Base-by-base conservation (phyloP, 495 filamentous ascomycete species). In the Penicillium bovifimosum region DNA sequence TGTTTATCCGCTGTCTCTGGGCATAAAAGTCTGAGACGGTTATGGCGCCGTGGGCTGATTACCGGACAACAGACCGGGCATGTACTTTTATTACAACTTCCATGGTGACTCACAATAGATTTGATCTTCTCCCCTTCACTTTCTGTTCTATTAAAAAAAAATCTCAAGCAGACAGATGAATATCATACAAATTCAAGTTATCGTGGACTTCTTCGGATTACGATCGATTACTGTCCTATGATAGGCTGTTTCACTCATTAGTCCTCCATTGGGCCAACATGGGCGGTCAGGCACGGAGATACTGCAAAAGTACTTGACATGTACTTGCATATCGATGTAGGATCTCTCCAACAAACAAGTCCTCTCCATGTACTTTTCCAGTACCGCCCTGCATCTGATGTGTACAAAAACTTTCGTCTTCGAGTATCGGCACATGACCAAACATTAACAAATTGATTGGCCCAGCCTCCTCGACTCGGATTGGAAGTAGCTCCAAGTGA, bases 31-130 rank as follows among this genome's bases (percentile, higher is more conserved):
- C 55, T 58, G 50, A 56, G 54, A 54, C 54, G 45, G 58, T 58
- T 59, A 24, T 59, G 52, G 54, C 47, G 62, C 59, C 62, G 61
- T 61, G 60, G 57, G 59, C 60, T 54, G 60, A 59, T 61, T 52
- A 35, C 50, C 53, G 65, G 59, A 50, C 43, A 55, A 54, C 54
- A 52, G 60, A 60, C 61, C 50, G 67, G 70, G 56, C 68, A 61
- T 75, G 72, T 75, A 75, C 62, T 69, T 65, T 69, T 72, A 75
- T 64, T 47, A 60, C 56, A 63, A 60, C 52, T 58, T 40, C 45
- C 52, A 63, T 60, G 34, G 34, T 36, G 60, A 63, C 48, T 55
- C 55, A 52, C 60, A 63, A 66, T 66, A 66, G 64, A 67, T 60
- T 54, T 53, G 50, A 51, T 52, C 53, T 52, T 52, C 54, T 58